Evolutionary conservation across 192 early-diverging fungal genomes (phyloP), one percentile per base, ranked within the genome.

Genomic region (Coemansia sp.): DNA sequence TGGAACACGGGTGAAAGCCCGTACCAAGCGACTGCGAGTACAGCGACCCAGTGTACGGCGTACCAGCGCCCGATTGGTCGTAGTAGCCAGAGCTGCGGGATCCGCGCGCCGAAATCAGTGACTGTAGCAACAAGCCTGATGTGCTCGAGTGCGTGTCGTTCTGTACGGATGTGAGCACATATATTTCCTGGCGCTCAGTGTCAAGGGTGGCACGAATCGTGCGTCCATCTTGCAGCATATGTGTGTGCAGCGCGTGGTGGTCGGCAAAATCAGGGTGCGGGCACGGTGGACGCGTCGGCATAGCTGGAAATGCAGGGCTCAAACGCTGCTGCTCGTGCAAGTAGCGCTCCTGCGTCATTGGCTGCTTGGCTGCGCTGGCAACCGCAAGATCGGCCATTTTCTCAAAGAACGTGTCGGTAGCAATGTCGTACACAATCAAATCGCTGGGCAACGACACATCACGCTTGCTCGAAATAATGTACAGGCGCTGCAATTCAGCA

Each of bases 381-480:
- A 60, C 59, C 1, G 59, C 50, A 3, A 74, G 64, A 27, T 75
- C 63, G 1, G 61, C 45, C 64, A 74, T 75, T 64, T 74, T 83
- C 63, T 96, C 94, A 41, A 83, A 86, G 27, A 96, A 87, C 2
- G 78, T 81, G 74, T 94, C 88, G 1, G 83, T 82, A 53, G 88
- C 92, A 70, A 96, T 87, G 39, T 92, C 86, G 71, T 94, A 97
- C 2, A 90, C 81, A 38, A 90, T 89, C 50, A 98, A 86, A 54
- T 97, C 93, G 51, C 88, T 67, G 2, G 93, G 82, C 55, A 86
- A 87, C 50, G 92, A 85, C 53, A 92, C 92, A 65, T 92, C 84
- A 38, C 93, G 85, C 72, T 94, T 91, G 45, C 93, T 94, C 23
- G 94, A 93, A 60, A 97, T 87, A 41, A 98, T 91, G 68, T 92